Evolutionary conservation across 257 asterid species (phyloP).

Genomic region (Przewalskia tangutica): DNA sequence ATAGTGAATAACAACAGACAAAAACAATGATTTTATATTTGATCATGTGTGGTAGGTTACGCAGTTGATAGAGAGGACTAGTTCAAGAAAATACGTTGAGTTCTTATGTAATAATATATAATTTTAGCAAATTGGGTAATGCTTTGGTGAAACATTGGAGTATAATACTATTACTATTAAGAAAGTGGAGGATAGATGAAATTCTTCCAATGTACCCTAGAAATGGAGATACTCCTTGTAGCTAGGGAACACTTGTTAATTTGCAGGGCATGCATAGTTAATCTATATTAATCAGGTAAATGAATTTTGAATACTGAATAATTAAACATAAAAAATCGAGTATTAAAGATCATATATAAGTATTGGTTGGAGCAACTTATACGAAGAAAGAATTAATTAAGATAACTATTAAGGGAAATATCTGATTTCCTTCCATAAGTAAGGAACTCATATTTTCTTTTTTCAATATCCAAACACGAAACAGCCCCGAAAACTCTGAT

Average conservation of each 20-base stretch:
- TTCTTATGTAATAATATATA: background rate
- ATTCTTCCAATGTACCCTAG: no score
- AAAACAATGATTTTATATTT: background rate
- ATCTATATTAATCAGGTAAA: background rate
- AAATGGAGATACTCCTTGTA: no score
- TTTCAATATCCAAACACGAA: no score
- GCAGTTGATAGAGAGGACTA: background rate
- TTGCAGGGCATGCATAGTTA: background rate
- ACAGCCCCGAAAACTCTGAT: background rate
- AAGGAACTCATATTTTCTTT: no score
- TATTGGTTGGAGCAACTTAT: background rate
- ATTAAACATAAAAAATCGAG: no score
- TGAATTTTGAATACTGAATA: background rate
- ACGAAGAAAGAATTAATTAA: background rate
- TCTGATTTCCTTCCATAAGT: background rate
- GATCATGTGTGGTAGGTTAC: background rate
- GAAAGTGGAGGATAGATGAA: no score
- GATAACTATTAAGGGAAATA: background rate
- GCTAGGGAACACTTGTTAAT: no score
- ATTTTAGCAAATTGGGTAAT: background rate
- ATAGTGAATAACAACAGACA: background rate
- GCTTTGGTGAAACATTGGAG: background rate
- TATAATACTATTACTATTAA: no score
- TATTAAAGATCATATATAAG: no score
- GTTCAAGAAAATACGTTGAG: background rate